These are phyloP conservation scores for Sarcodon aspratus DNA, from an alignment of 768 basidiomycete species.

Conservation along the genomic window DNA sequence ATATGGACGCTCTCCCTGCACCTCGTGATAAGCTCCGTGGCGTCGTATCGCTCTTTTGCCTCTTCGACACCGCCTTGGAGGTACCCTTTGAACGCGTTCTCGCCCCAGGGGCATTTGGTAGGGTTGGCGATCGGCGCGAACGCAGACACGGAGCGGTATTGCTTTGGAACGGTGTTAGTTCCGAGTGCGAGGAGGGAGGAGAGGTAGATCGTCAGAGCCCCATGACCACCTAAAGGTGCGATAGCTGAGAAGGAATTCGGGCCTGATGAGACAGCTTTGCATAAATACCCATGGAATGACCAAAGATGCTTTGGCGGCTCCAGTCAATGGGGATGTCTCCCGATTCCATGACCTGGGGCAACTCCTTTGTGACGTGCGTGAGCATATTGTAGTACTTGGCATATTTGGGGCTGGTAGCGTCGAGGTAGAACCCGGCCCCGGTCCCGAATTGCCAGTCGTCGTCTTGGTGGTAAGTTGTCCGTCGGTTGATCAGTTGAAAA, in stretches of 20 bases:
- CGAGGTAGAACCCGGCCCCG: conserved; percentile 91
- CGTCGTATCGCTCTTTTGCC: conserved; percentile 67
- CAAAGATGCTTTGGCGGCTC: conserved; percentile 77
- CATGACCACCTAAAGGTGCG: conserved; percentile 52
- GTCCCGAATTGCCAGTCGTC: background rate
- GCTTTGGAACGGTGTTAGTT: conserved; percentile 29
- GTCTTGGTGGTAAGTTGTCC: background rate
- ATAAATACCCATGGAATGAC: conserved; percentile 75
- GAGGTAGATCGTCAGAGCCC: conserved; percentile 86
- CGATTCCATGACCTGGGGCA: conserved; percentile 68
- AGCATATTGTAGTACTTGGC: conserved; percentile 82
- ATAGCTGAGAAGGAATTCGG: no score
- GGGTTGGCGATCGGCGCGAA: conserved; percentile 87
- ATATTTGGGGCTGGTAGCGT: conserved; percentile 73
- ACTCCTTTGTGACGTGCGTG: conserved; percentile 71
- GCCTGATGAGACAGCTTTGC: no score
- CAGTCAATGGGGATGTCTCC: conserved; percentile 76
- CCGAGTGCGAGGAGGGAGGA: conserved; percentile 31
- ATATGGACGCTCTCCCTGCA: conserved; percentile 47
- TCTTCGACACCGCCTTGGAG: conserved; percentile 68
- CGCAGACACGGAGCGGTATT: conserved; percentile 81
- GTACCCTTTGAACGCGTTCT: conserved; percentile 85
- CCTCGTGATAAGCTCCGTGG: conserved; percentile 68
- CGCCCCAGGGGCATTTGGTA: conserved; percentile 79
- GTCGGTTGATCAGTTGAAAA: background rate